A percentile compares a stretch with the other conserved stretches of the same genome.
These are phyloP conservation scores for Claviceps sp. DNA, from an alignment of 2,329 filamentous ascomycete genomes.

Conservation along the genomic window DNA sequence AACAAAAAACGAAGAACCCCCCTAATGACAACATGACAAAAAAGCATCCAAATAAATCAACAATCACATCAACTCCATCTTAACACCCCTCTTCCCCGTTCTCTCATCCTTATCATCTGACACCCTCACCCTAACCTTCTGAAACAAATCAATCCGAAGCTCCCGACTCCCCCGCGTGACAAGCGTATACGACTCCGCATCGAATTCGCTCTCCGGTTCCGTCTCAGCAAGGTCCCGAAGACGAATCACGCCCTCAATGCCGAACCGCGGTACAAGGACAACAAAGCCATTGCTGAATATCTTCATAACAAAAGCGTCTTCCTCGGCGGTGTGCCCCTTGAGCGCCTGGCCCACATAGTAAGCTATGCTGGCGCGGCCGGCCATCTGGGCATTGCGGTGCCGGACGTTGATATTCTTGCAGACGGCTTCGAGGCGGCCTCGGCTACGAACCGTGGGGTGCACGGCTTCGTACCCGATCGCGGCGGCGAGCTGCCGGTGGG, in stretches of 20 bases:
- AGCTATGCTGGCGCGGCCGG: conserved; percentile 83
- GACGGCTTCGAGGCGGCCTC: conserved; percentile 76
- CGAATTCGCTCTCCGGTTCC: conserved; percentile 70
- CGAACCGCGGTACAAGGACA: conserved; percentile 89
- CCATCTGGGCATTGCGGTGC: conserved; percentile 93
- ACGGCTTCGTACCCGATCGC: conserved; percentile 86
- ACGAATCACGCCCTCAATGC: conserved; percentile 84
- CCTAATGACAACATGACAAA: no score
- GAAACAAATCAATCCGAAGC: conserved; percentile 67
- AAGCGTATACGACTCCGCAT: conserved; percentile 74
- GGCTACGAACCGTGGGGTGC: conserved; percentile 68
- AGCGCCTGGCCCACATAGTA: conserved; percentile 97
- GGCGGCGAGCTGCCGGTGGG: conserved; percentile 85
- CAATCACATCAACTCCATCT: conserved; percentile 45
- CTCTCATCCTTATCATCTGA: conserved; percentile 86
- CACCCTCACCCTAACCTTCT: conserved; percentile 80
- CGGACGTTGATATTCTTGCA: conserved; percentile 98
- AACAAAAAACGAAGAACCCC: no score
- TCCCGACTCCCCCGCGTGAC: conserved; percentile 41
- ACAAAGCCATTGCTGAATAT: conserved; percentile 97
- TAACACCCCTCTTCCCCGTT: conserved; percentile 89
- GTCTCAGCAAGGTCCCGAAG: conserved; percentile 68
- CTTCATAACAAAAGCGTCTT: conserved; percentile 93
- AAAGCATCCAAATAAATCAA: no score
- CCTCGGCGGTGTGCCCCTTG: conserved; percentile 60